Percentiles rank a stretch among this genome's conserved stretches.
Evolutionary conservation across 106 monocot species (phyloP).

Genomic region (Amphibolis antarctica): DNA sequence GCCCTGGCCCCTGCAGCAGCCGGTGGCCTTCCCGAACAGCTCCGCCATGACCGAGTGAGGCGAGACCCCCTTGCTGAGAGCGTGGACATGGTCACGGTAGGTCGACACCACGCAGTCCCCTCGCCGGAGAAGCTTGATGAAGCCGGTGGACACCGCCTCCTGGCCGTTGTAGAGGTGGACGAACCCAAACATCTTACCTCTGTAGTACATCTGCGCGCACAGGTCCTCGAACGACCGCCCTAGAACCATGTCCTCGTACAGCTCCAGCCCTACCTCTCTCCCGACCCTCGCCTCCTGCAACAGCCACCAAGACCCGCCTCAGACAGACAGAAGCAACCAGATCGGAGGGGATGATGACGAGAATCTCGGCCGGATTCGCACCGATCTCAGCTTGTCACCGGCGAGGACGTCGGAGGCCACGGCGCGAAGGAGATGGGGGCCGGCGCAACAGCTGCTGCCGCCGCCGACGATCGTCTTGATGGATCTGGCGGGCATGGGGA

Average conservation of each 20-base stretch:
- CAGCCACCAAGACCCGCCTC: not conserved
- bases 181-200: constrained; percentile 97
- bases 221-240: constrained; percentile 90
- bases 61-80: constrained; percentile 86
- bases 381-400: too few species aligned
- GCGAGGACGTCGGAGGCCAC: too few species aligned
- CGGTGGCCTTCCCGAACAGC: constrained; percentile 93
- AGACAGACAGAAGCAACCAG: not conserved
- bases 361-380: not conserved
- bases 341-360: not conserved
- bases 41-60: constrained; percentile 87
- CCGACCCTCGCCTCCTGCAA: constrained; percentile 45
- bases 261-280: constrained; percentile 56
- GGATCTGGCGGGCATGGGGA: too few species aligned
- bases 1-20: constrained; percentile 98
- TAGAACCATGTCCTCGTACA: constrained; percentile 94
- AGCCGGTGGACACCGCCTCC: constrained; percentile 92
- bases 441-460: too few species aligned
- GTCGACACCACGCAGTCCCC: constrained; percentile 75
- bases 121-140: constrained; percentile 57
- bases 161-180: constrained; percentile 98
- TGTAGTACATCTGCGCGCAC: constrained; percentile 99
- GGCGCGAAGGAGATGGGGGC: too few species aligned
- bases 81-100: constrained; percentile 95
- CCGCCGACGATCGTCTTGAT: too few species aligned